These are phyloP conservation scores for Pseudoturritis turrita DNA, from an alignment of 345 rosid genomes.

Conservation along the genomic window DNA sequence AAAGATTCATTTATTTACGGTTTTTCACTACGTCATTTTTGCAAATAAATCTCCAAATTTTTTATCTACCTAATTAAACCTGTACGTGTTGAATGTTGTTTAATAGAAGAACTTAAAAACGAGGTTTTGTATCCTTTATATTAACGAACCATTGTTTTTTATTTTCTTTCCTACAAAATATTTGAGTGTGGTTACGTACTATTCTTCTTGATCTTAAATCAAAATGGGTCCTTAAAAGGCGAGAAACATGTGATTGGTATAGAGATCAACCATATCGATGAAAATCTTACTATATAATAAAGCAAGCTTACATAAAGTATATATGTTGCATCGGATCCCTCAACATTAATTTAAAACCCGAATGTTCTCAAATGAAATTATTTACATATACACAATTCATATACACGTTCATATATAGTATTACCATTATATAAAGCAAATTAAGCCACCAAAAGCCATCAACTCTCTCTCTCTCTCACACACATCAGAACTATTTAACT, in stretches of 20 bases:
- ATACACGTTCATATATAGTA: not conserved
- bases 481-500: conserved; percentile 1
- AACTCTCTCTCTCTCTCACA: conserved; percentile 1
- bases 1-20: too few species aligned
- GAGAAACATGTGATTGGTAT: conserved; percentile 31
- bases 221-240: conserved; percentile 17
- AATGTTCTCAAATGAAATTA: conserved; percentile 20
- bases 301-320: conserved; percentile 30
- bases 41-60: too few species aligned
- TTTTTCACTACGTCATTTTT: too few species aligned
- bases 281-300: conserved; percentile 16
- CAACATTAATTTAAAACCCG: conserved; percentile 25
- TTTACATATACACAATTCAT: not conserved
- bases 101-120: not conserved
- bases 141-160: not conserved
- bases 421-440: conserved; percentile 18
- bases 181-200: not conserved
- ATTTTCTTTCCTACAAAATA: not conserved
- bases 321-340: conserved; percentile 37
- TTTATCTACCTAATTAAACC: too few species aligned
- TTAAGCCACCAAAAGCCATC: conserved; percentile 16
- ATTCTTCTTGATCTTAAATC: conserved; percentile 21
- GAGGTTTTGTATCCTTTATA: not conserved
- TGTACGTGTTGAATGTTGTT: too few species aligned
- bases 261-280: conserved; percentile 19